Evolutionary conservation across 1,284 basidiomycete genomes (phyloP).

Genomic region (Cutaneotrichosporon mucoides): DNA sequence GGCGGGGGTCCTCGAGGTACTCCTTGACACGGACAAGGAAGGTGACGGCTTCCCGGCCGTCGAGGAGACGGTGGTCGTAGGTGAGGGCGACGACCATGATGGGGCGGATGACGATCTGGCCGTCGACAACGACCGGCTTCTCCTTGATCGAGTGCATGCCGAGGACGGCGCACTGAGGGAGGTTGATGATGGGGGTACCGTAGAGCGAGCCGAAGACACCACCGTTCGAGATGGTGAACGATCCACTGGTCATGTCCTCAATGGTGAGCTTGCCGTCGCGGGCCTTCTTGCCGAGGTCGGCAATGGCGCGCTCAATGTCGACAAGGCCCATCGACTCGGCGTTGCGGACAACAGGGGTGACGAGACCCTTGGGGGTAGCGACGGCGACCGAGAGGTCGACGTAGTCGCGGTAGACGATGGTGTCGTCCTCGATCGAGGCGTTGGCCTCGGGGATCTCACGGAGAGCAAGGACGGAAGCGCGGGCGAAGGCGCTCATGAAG

Average conservation of each 20-base stretch:
- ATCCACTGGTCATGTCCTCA: constrained; percentile 95
- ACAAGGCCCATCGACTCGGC: constrained; percentile 81
- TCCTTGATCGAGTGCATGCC: constrained; percentile 99
- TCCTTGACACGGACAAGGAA: constrained; percentile 82
- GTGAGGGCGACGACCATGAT: constrained; percentile 95
- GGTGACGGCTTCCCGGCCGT: constrained; percentile 93
- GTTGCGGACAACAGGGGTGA: constrained; percentile 93
- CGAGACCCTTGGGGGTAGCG: constrained; percentile 93
- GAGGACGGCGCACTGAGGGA: constrained; percentile 90
- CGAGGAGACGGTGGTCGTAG: constrained; percentile 93
- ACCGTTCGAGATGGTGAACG: constrained; percentile 98
- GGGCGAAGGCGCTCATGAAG: constrained; percentile 97
- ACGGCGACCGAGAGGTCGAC: constrained; percentile 94
- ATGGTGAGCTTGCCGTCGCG: constrained; percentile 90
- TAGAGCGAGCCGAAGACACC: constrained; percentile 97
- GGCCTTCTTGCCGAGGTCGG: constrained; percentile 81
- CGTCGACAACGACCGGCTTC: constrained; percentile 84
- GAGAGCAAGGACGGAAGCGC: constrained; percentile 78
- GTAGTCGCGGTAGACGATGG: constrained; percentile 93
- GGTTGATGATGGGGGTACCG: constrained; percentile 96
- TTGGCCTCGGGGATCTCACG: constrained; percentile 93
- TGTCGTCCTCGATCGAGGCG: constrained; percentile 86
- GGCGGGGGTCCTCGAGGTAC: constrained; percentile 64
- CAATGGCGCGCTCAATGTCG: constrained; percentile 90
- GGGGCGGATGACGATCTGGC: constrained; percentile 83